phyloP scores from a whole-genome alignment of 371 early-diverging fungal species.

The Mortierella sp. region DNA sequence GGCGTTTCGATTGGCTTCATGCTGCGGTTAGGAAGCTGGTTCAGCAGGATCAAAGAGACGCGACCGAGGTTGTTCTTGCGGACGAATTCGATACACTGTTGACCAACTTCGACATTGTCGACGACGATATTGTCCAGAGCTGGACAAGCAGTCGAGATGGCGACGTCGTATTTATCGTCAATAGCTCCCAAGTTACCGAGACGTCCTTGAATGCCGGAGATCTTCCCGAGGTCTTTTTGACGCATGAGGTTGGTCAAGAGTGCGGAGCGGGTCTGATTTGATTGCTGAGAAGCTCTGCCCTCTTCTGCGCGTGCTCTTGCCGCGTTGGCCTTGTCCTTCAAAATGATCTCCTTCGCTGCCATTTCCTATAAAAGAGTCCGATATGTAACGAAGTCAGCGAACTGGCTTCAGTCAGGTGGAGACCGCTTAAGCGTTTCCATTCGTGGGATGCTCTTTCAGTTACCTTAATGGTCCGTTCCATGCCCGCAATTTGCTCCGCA shows the following conservation, averaged over 20 bases:
- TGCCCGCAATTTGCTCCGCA: constrained; percentile 57
- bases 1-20: constrained; percentile 76
- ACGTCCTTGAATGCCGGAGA: constrained; percentile 93
- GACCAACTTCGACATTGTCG: constrained; percentile 92
- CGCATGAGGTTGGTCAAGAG: constrained; percentile 81
- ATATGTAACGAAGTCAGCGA: background rate
- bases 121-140: constrained; percentile 96
- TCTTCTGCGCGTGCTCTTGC: constrained; percentile 80
- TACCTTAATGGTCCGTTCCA: constrained; percentile 59
- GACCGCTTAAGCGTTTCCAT: background rate
- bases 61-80: constrained; percentile 91
- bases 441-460: background rate
- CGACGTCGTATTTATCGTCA: constrained; percentile 96
- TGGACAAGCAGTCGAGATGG: constrained; percentile 95
- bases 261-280: constrained; percentile 81
- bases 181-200: constrained; percentile 98
- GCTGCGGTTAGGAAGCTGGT: constrained; percentile 74
- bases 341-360: constrained; percentile 20
- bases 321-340: constrained; percentile 39
- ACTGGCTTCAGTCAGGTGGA: background rate
- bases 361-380: constrained; percentile 20
- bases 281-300: constrained; percentile 72
- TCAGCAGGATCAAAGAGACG: constrained; percentile 92
- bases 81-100: constrained; percentile 94
- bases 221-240: constrained; percentile 84